A percentile compares a stretch with the other conserved stretches of the same genome.
phyloP scores from a whole-genome alignment of 2,329 filamentous ascomycete genomes.

The Hypoxylon sp. region DNA sequence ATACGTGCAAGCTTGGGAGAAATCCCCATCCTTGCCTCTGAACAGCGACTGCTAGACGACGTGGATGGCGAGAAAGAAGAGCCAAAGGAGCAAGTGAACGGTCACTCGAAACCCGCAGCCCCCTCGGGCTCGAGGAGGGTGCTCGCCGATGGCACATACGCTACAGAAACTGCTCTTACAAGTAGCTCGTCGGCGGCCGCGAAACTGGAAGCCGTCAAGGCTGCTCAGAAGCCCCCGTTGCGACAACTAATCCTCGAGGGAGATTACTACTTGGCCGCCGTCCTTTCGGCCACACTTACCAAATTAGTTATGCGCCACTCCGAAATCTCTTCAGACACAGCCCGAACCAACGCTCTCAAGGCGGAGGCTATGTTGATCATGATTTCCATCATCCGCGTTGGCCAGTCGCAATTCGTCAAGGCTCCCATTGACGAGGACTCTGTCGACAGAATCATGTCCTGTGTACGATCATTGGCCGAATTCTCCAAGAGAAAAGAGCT shows the following conservation, averaged over 20 bases:
- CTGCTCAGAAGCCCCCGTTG: conserved; percentile 94
- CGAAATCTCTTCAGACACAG: conserved; percentile 86
- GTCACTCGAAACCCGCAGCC: conserved; percentile 78
- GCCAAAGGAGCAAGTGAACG: conserved; percentile 76
- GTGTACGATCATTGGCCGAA: conserved; percentile 90
- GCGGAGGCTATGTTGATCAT: conserved; percentile 99
- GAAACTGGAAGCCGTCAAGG: conserved; percentile 94
- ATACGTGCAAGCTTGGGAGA: conserved; percentile 94
- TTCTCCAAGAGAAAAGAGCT: conserved; percentile 91
- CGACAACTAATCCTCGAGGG: conserved; percentile 95
- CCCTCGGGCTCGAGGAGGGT: conserved; percentile 91
- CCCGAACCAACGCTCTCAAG: conserved; percentile 91
- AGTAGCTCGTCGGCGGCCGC: conserved; percentile 91
- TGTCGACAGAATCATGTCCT: conserved; percentile 98
- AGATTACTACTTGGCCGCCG: conserved; percentile 95
- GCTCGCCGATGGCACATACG: conserved; percentile 95
- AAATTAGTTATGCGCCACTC: conserved; percentile 98
- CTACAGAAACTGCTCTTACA: conserved; percentile 94
- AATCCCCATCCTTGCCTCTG: conserved; percentile 95
- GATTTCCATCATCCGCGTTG: conserved; percentile 98
- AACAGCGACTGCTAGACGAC: conserved; percentile 90
- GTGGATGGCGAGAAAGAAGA: conserved; percentile 76
- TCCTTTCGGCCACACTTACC: conserved; percentile 94
- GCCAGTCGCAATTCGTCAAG: conserved; percentile 99
- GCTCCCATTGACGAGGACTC: conserved; percentile 97